These are phyloP conservation scores for Talaromyces funiculosus DNA, from an alignment of 2,329 filamentous ascomycete genomes.

Conservation along the genomic window DNA sequence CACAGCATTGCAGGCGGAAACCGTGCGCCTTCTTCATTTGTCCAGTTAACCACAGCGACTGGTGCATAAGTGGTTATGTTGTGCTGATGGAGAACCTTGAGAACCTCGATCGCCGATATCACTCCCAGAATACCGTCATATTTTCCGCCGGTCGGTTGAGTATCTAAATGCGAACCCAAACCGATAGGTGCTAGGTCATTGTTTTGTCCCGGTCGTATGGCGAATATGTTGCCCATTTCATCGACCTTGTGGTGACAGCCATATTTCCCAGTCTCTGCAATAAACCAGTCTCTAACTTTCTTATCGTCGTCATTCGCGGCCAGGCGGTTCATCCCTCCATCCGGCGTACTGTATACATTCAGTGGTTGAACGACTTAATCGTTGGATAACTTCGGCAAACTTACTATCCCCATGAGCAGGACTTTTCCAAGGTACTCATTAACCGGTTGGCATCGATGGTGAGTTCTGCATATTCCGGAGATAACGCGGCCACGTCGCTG, in stretches of 20 bases:
- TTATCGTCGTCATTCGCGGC: conserved; percentile 61
- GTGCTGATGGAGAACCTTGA: conserved; percentile 63
- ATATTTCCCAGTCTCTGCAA: conserved; percentile 49
- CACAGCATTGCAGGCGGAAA: conserved; percentile 69
- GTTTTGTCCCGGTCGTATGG: conserved; percentile 11
- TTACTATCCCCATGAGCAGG: conserved; percentile 7
- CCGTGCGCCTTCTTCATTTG: conserved; percentile 68
- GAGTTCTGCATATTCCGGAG: conserved; percentile 3
- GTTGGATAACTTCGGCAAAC: neutral
- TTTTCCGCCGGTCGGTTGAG: conserved; percentile 21
- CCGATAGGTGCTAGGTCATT: conserved; percentile 12
- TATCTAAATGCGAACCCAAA: conserved; percentile 16
- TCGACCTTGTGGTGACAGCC: conserved; percentile 55
- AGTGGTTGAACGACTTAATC: neutral
- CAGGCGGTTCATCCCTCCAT: conserved; percentile 59
- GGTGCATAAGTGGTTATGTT: conserved; percentile 63
- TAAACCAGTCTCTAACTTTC: conserved; percentile 62
- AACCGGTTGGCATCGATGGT: neutral
- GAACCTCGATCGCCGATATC: conserved; percentile 65
- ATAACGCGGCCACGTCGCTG: neutral
- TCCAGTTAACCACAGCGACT: conserved; percentile 55
- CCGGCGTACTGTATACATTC: neutral
- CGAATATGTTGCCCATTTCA: conserved; percentile 43
- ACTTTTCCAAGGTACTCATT: conserved; percentile 1
- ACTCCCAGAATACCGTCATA: conserved; percentile 66